Conservation (phyloP, 1,284 basidiomycete species). For the Vanrija humicola region DNA sequence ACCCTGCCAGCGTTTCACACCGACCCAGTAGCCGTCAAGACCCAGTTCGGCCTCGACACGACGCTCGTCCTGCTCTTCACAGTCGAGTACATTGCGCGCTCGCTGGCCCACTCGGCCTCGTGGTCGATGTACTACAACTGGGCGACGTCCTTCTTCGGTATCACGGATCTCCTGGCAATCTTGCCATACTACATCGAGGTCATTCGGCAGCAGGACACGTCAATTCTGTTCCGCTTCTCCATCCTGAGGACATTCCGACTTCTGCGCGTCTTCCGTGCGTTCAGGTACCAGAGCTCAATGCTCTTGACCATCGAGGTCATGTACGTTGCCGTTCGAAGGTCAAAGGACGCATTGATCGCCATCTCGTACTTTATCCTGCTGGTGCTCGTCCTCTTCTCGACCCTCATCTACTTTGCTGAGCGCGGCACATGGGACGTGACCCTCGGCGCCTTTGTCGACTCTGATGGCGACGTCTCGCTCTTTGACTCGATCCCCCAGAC, state of each 20-base stretch:
- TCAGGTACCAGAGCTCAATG: conserved; percentile 61
- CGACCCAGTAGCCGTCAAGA: conserved; percentile 57
- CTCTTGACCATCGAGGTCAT: conserved; percentile 87
- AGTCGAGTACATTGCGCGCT: conserved; percentile 55
- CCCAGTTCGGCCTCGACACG: conserved; percentile 70
- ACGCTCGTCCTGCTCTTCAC: conserved; percentile 82
- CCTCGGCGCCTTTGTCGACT: conserved; percentile 72
- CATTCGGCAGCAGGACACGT: conserved; percentile 75
- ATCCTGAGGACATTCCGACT: conserved; percentile 73
- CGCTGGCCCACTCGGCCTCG: conserved; percentile 49
- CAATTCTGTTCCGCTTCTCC: conserved; percentile 79
- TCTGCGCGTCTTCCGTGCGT: conserved; percentile 78
- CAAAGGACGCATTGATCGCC: conserved; percentile 77
- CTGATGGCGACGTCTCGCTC: conserved; percentile 62
- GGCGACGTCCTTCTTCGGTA: conserved; percentile 65
- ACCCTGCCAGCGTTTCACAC: conserved; percentile 75
- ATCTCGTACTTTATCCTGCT: conserved; percentile 84
- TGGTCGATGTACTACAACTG: conserved; percentile 47
- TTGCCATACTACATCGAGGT: conserved; percentile 83
- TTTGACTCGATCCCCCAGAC: conserved; percentile 71
- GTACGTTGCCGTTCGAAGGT: conserved; percentile 79
- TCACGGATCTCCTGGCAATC: conserved; percentile 78
- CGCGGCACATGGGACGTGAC: conserved; percentile 78
- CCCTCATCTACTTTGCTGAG: conserved; percentile 80
- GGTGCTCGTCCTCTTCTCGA: conserved; percentile 79